Conservation (phyloP, 2,329 filamentous ascomycete genomes). For the Xylaria sp. region DNA sequence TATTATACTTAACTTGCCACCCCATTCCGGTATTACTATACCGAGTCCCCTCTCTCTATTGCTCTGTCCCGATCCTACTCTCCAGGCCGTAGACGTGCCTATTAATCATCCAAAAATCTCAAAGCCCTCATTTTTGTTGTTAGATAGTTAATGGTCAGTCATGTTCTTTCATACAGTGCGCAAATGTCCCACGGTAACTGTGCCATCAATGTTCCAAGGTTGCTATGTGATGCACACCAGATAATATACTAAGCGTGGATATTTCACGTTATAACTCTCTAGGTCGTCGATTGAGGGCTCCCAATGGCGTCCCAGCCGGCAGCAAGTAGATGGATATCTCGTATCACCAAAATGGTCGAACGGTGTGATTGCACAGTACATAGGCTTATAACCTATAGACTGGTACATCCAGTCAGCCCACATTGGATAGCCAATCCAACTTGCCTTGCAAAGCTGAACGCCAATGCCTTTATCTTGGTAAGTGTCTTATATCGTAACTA, state of each 20-base stretch:
- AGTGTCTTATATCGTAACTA: not conserved
- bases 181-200: not conserved
- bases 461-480: not conserved
- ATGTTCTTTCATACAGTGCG: constrained; percentile 2
- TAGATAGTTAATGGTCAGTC: not conserved
- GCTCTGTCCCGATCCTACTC: not conserved
- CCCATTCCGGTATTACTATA: not conserved
- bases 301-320: not conserved
- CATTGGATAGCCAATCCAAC: not conserved
- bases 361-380: not conserved
- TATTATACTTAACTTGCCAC: not conserved
- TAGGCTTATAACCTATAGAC: not conserved
- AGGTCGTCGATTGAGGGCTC: not conserved
- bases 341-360: not conserved
- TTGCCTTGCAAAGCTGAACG: not conserved
- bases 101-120: not conserved
- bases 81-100: not conserved
- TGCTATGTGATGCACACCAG: not conserved
- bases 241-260: not conserved
- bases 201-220: constrained; percentile 1
- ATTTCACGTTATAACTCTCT: not conserved
- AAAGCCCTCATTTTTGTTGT: not conserved
- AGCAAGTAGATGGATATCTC: not conserved
- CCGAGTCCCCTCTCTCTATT: not conserved
- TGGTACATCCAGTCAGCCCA: not conserved